Evolutionary conservation across 129 eudicot genomes (phyloP).

Genomic region (Erigeron canadensis): DNA sequence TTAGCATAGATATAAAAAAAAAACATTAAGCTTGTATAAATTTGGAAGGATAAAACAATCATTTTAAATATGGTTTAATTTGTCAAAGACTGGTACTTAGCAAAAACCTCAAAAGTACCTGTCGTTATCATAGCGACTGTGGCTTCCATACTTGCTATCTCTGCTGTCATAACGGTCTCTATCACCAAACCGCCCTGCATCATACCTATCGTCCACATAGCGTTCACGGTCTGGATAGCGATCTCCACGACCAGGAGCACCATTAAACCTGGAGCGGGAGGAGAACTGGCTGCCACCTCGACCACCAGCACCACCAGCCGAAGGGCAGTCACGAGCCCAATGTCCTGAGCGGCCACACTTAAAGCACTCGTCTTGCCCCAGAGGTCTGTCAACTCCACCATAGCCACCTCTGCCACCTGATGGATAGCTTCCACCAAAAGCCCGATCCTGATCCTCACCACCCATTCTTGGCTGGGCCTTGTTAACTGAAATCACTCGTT

Average conservation of each 20-base stretch:
- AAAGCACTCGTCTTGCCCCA: conserved; percentile 87
- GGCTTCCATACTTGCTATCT: conserved; percentile 70
- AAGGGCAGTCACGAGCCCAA: conserved; percentile 97
- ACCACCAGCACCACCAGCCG: conserved; percentile 62
- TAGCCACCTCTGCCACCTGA: conserved; percentile 72
- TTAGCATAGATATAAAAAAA: no score
- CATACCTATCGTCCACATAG: conserved; percentile 72
- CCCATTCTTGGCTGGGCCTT: conserved; percentile 86
- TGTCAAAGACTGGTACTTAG: no score
- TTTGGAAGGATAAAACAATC: conserved; percentile 10
- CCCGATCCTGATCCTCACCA: conserved; percentile 59
- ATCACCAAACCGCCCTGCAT: conserved; percentile 69
- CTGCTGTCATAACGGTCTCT: conserved; percentile 79
- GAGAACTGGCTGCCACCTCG: conserved; percentile 44
- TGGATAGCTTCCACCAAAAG: conserved; percentile 63
- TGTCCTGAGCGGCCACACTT: conserved; percentile 96
- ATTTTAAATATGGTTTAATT: not conserved
- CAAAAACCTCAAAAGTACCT: conserved; percentile 42
- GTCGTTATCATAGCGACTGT: conserved; percentile 60
- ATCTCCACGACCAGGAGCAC: conserved; percentile 68
- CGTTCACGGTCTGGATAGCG: conserved; percentile 74
- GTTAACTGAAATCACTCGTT: conserved; percentile 77
- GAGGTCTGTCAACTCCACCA: conserved; percentile 68
- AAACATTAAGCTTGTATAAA: no score
- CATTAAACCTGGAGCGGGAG: conserved; percentile 64